Base-by-base conservation (phyloP, 768 basidiomycete species). In the Mycena leptocephala region DNA sequence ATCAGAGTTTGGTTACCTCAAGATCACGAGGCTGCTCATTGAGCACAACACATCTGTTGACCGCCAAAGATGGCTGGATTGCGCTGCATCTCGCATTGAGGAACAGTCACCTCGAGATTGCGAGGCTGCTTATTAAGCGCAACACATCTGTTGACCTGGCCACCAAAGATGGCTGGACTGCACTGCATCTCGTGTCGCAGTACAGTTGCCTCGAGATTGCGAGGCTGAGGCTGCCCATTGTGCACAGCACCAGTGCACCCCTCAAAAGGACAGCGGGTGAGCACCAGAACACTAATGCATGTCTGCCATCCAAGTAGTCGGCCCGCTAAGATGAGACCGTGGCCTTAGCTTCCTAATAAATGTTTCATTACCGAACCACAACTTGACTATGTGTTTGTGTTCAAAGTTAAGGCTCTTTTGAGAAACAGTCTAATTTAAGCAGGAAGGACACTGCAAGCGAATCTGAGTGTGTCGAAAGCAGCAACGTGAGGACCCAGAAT, bases 231-330 rank as follows among this genome's bases (percentile, higher is more conserved):
- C n/a, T 62, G 20, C 61, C 39, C 33, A 22, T 39, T 41, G 24
- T n/a, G 35, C 61, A 62, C 37, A 41, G 9, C n/a, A n/a, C n/a
- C 37, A 24, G 61, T 24, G n/a, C n/a, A 41, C 39, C 61, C 20
- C 61, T 39, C 37, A 18, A 41, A 22, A 37, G 22, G 61, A 13
- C 33, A 62, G 37, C 14, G 37, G 37, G 35, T 41, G 61, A 62
- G 61, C n/a, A 26, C 37, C 61, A 26, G 35, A 62, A 62, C 61
- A 62, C 61, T 39, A 62, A 62, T 62, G 61, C 39, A 62, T 10
- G 18, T 62, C 61, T 62, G 61, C 37, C 61, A 14, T 62, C 33
- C n/a, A 28, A 37, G 33, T 39, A 41, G 61, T 62, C 33, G 9
- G 61, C n/a, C 61, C 39, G 18, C 37, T 32, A 56, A 62, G 61